Percentiles rank a stretch among this genome's conserved stretches.
Conservation (phyloP, 2,329 filamentous ascomycete genomes). For the Cordyceps farinosa region DNA sequence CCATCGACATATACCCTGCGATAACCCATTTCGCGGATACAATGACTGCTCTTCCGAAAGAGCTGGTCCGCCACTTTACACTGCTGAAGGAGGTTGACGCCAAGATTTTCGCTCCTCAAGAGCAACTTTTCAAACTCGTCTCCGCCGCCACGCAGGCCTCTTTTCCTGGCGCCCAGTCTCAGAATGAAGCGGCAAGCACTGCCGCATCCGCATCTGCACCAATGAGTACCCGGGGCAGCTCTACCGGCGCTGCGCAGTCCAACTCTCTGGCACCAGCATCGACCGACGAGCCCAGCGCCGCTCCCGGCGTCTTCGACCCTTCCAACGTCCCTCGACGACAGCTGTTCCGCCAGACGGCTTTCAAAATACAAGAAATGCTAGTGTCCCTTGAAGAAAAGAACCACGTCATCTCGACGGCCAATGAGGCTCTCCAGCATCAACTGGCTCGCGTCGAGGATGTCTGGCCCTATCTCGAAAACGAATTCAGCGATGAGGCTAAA, state of each 20-base stretch:
- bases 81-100: constrained; percentile 96
- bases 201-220: constrained; percentile 42
- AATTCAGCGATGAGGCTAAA: constrained; percentile 93
- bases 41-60: constrained; percentile 86
- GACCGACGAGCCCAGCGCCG: constrained; percentile 41
- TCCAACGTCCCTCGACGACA: constrained; percentile 64
- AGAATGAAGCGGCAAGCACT: constrained; percentile 43
- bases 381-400: constrained; percentile 96
- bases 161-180: constrained; percentile 42
- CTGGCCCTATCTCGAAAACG: constrained; percentile 78
- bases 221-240: constrained; percentile 50
- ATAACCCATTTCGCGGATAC: constrained; percentile 82
- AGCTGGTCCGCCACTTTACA: constrained; percentile 93
- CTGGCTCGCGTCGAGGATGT: constrained; percentile 80
- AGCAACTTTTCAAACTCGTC: constrained; percentile 73
- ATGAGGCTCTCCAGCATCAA: constrained; percentile 82
- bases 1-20: constrained; percentile 64
- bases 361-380: constrained; percentile 78
- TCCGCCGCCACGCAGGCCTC: constrained; percentile 56
- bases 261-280: constrained; percentile 37
- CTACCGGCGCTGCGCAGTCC: constrained; percentile 36
- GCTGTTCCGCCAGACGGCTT: constrained; percentile 73
- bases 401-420: constrained; percentile 89
- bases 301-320: constrained; percentile 47
- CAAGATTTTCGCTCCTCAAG: constrained; percentile 87